A percentile compares a stretch with the other conserved stretches of the same genome.
Evolutionary conservation across 2,329 filamentous ascomycete genomes (phyloP).

Genomic region (Penicillium brasilianum): DNA sequence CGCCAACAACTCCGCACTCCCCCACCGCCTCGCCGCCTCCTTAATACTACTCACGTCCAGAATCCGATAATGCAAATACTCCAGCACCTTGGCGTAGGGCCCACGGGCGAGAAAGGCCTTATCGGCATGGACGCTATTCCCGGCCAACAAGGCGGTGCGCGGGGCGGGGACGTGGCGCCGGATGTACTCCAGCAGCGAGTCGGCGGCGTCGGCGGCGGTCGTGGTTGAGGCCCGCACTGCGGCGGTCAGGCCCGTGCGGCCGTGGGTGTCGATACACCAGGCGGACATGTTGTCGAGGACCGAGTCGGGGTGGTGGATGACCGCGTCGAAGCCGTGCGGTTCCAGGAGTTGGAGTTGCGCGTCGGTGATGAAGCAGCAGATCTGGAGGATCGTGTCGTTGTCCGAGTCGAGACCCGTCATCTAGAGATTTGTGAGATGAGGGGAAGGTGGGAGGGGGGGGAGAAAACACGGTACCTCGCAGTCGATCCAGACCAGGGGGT

Average conservation of each 20-base stretch:
- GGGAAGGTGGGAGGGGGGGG: conserved; percentile 9
- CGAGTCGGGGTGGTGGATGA: conserved; percentile 74
- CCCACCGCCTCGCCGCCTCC: conserved; percentile 86
- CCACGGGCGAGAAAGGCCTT: conserved; percentile 75
- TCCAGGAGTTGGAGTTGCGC: conserved; percentile 77
- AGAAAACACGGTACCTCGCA: conserved; percentile 60
- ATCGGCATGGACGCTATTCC: conserved; percentile 93
- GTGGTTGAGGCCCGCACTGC: conserved; percentile 75
- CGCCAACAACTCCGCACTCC: conserved; percentile 62
- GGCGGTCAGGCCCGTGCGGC: conserved; percentile 77
- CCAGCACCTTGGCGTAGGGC: conserved; percentile 74
- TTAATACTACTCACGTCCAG: conserved; percentile 92
- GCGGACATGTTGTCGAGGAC: conserved; percentile 80
- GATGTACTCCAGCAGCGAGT: conserved; percentile 77
- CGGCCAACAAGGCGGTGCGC: conserved; percentile 75
- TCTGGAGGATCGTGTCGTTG: conserved; percentile 83
- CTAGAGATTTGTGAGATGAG: conserved; percentile 52
- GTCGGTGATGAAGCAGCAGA: conserved; percentile 91
- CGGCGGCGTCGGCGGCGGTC: conserved; percentile 73
- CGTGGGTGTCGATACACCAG: conserved; percentile 86
- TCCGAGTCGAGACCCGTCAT: conserved; percentile 89
- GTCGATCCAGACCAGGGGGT: conserved; percentile 86
- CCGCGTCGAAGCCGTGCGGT: conserved; percentile 74
- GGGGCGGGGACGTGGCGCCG: conserved; percentile 69
- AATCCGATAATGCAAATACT: conserved; percentile 86